These are phyloP conservation scores for Sporothrix phasma DNA, from an alignment of 2,329 filamentous ascomycete genomes.

Conservation along the genomic window DNA sequence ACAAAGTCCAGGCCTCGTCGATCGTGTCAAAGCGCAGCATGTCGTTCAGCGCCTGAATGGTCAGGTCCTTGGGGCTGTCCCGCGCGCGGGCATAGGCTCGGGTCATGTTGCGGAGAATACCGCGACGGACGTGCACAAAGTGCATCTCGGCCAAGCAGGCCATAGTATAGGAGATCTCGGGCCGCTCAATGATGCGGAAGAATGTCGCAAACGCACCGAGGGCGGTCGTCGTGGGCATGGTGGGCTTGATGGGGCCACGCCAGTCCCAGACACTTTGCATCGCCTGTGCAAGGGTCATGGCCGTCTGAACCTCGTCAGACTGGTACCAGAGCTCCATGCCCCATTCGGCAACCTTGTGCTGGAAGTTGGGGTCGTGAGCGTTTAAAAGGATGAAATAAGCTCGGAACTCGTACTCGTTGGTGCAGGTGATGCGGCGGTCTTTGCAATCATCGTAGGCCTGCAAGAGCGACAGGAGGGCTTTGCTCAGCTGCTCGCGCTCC, in stretches of 20 bases:
- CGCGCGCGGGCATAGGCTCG: conserved; percentile 46
- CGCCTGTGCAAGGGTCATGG: conserved; percentile 49
- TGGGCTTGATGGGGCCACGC: conserved; percentile 47
- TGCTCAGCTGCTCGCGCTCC: conserved; percentile 57
- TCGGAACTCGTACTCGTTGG: conserved; percentile 56
- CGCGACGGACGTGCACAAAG: conserved; percentile 50
- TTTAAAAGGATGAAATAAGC: conserved; percentile 57
- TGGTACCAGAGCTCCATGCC: conserved; percentile 43
- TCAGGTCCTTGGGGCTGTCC: conserved; percentile 50
- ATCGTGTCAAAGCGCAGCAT: conserved; percentile 59
- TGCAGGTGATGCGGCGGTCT: conserved; percentile 45
- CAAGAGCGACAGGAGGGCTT: conserved; percentile 54
- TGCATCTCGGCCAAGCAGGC: conserved; percentile 60
- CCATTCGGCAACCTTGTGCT: conserved; percentile 47
- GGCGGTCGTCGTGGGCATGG: conserved; percentile 38
- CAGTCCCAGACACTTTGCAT: conserved; percentile 48
- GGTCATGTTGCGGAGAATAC: conserved; percentile 46
- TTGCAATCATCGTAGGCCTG: conserved; percentile 58
- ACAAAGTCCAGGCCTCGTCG: conserved; percentile 57
- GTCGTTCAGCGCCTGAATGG: conserved; percentile 43
- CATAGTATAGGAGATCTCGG: conserved; percentile 55
- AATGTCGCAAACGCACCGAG: conserved; percentile 43
- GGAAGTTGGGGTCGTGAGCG: conserved; percentile 47
- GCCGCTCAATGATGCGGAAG: conserved; percentile 49
- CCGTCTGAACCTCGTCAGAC: conserved; percentile 50